phyloP scores from a whole-genome alignment of 2,329 filamentous ascomycete species.

The Blastomyces parvus region DNA sequence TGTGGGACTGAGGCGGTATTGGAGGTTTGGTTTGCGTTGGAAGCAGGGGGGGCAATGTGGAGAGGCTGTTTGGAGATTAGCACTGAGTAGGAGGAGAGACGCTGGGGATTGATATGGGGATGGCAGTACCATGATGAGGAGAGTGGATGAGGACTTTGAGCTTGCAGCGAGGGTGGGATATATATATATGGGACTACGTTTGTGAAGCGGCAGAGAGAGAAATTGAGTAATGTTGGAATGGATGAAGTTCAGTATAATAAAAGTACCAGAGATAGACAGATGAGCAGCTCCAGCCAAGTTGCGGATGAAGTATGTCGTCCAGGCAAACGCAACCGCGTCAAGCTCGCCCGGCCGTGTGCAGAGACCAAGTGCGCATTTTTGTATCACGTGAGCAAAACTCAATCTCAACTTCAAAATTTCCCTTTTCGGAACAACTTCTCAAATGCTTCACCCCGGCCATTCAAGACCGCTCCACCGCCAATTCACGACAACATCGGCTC shows the following conservation, averaged over 20 bases:
- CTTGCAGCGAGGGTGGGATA: not conserved
- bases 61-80: constrained; percentile 55
- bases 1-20: constrained; percentile 47
- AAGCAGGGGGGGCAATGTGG: constrained; percentile 69
- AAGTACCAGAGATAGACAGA: not conserved
- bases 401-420: constrained; percentile 10
- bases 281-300: not conserved
- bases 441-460: not conserved
- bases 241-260: not conserved
- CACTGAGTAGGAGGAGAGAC: not conserved
- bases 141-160: not conserved
- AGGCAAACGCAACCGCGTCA: constrained; percentile 25
- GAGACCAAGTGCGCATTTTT: constrained; percentile 22
- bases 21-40: constrained; percentile 56
- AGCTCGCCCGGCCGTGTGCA: constrained; percentile 27
- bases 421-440: not conserved
- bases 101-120: not conserved
- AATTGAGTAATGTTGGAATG: not conserved
- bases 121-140: constrained; percentile 10
- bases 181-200: not conserved
- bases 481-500: constrained; percentile 6
- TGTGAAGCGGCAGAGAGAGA: not conserved
- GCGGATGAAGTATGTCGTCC: not conserved
- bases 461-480: constrained; percentile 5
- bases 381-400: constrained; percentile 20